Conservation (phyloP, 257 asterid genomes). For the Catharanthus roseus region DNA sequence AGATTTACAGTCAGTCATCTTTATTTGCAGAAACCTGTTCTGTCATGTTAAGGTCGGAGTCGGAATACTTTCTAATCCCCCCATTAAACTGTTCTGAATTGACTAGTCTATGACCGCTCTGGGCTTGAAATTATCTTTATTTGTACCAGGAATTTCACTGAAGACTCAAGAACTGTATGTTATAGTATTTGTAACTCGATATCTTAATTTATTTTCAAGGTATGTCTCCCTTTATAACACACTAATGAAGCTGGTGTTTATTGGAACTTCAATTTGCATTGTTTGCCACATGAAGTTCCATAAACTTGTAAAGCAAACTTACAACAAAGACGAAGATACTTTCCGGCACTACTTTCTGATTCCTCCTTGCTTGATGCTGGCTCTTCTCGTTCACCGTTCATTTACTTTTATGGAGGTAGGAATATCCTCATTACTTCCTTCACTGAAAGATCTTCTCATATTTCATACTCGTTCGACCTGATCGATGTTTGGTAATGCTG, state of each 20-base stretch:
- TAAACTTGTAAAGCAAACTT: conserved; percentile 48
- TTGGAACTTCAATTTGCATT: conserved; percentile 38
- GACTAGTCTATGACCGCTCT: background rate
- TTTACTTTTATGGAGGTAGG: conserved; percentile 41
- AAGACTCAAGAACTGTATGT: conserved; percentile 53
- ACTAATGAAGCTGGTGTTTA: conserved; percentile 44
- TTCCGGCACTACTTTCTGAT: conserved; percentile 32
- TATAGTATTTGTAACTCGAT: conserved; percentile 36
- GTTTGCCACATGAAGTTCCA: conserved; percentile 50
- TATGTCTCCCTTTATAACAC: conserved; percentile 39
- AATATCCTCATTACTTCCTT: background rate
- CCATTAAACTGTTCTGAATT: background rate
- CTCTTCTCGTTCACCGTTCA: conserved; percentile 32
- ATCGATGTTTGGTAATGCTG: too few species aligned
- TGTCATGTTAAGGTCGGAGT: background rate
- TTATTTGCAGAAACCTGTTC: background rate
- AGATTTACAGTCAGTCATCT: background rate
- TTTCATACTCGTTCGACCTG: background rate
- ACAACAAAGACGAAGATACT: conserved; percentile 40
- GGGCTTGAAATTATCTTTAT: background rate
- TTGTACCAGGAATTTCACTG: conserved; percentile 42
- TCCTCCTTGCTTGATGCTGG: conserved; percentile 36
- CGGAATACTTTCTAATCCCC: background rate
- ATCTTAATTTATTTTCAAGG: conserved; percentile 39
- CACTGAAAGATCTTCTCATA: background rate